Percentiles rank a stretch among this genome's conserved stretches.
Conservation (phyloP, 2,329 filamentous ascomycete genomes). For the Fusarium nanum region DNA sequence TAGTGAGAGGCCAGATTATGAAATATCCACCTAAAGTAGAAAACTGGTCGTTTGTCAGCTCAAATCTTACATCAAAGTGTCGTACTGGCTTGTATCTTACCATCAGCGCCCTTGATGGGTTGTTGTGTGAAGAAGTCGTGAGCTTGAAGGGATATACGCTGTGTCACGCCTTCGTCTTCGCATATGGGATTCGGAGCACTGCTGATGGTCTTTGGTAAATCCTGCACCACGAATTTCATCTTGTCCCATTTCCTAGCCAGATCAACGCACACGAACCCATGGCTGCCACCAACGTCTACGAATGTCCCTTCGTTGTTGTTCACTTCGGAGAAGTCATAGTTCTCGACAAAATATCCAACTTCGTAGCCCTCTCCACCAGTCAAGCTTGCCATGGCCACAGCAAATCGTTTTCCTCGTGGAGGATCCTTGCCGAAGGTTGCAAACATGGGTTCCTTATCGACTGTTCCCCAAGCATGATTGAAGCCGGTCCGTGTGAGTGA, state of each 20-base stretch:
- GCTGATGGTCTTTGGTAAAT: constrained; percentile 61
- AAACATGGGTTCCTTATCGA: constrained; percentile 65
- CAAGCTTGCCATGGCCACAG: constrained; percentile 65
- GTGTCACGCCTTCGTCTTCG: constrained; percentile 53
- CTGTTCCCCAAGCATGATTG: constrained; percentile 62
- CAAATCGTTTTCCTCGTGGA: constrained; percentile 62
- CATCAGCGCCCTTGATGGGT: constrained; percentile 63
- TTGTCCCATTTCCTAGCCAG: constrained; percentile 63
- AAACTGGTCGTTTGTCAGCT: constrained; percentile 43
- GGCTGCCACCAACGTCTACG: constrained; percentile 69
- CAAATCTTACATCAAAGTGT: neutral
- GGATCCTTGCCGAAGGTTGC: constrained; percentile 63
- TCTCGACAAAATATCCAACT: constrained; percentile 62
- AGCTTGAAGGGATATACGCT: constrained; percentile 56
- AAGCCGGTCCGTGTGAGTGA: constrained; percentile 63
- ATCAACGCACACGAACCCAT: constrained; percentile 67
- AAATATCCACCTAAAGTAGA: constrained; percentile 69
- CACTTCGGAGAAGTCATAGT: constrained; percentile 64
- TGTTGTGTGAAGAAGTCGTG: constrained; percentile 71
- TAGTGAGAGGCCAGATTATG: constrained; percentile 71
- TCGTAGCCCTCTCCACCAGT: constrained; percentile 68
- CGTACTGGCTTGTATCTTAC: constrained; percentile 44
- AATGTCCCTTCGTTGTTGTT: constrained; percentile 60
- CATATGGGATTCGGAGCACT: constrained; percentile 59
- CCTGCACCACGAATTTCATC: constrained; percentile 67